Evolutionary conservation across 495 filamentous ascomycete species (phyloP), one percentile per base, ranked within the genome.

Genomic region (Corynascus novoguineensis): DNA sequence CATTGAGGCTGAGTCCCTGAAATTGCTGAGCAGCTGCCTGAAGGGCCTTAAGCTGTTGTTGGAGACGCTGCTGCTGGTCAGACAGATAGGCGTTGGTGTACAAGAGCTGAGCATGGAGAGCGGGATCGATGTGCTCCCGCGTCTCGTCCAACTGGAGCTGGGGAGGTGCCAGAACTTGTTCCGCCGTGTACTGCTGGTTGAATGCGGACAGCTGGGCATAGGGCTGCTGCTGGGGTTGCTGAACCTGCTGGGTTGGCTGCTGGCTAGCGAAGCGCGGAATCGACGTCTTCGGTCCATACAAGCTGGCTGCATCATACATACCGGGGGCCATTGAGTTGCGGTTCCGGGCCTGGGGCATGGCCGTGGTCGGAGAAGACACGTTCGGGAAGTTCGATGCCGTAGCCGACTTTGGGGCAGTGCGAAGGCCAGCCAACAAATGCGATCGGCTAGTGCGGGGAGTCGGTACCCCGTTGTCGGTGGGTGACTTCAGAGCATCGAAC

Each of bases 391-490:
- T 83, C 28, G 73, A 64, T n/a, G 72, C 78, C 11, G 78, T 79
- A 24, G 88, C 86, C 40, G 91, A 90, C 72, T 92, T 95, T 27
- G 93, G 95, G 34, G 89, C 89, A 61, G 93, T 99, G 64, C 93
- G 84, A 52, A 99, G 79, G 40, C 92, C 91, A 48, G 92, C 93
- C 68, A 99, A 82, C 63, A 99, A 80, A 67, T 97, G 92, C 60
- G 89, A 92, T 58, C 93, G 90, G 71, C 90, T 96, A 49, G 92
- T 97, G 65, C 92, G 84, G 22, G 93, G 93, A 32, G 92, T 96
- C 9, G 89, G 80, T 45, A 75, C 71, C 15, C 74, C 77, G 40
- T 81, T 83, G 51, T 81, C 72, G 55, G 76, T 68, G 48, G 63
- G 72, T 56, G 66, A 71, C 74, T 70, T 83, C 59, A 78, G 79